Evolutionary conservation across 148 eudicot genomes (phyloP), one percentile per base, ranked within the genome.

Genomic region (Fagopyrum homotropicum): DNA sequence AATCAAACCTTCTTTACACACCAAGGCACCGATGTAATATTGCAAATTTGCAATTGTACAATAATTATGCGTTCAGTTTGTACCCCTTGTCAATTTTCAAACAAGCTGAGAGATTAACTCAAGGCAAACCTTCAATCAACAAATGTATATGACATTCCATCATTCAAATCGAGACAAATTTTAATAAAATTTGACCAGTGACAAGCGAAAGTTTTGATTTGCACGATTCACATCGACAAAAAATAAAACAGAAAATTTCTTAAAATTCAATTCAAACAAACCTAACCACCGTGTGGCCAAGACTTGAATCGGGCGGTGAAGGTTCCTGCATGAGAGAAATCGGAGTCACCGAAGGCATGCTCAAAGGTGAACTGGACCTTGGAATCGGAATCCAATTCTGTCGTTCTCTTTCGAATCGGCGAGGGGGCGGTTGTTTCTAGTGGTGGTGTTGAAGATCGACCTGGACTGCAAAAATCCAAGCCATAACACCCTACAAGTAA

Each of bases 201-300:
- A 17, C 61, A 19, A 56, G 1, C 61, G 26, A 56, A 60, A 60
- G 66, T 2, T 26, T 11, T 4, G 14, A 60, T 0, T 22, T 60
- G 3, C 40, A 60, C 66, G 7, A 4, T 63, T 15, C 69, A 30
- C 11, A 63, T 63, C 69, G 15, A 63, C 69, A 63, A 10, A 63
- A 63, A 22, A 61, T 1, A 35, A 35, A 35, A 35, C 26, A 22
- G 26, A 35, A 22, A 22, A 22, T 35, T 35, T 35, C 40, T 35
- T 35, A 35, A 1, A 35, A 35, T 2, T 35, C 40, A 70, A n/a
- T 70, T 2, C 30, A 35, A 72, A 72, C 79, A 15, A 61, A 93
- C 98, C 98, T 94, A 97, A 47, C 84, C 89, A 46, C 98, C 97
- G 55, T 88, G 93, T 51, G 96, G 76, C 84, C 84, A 88, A n/a